Base-by-base conservation (phyloP, 2,329 filamentous ascomycete species). In the Microdochium trichocladiopsis region DNA sequence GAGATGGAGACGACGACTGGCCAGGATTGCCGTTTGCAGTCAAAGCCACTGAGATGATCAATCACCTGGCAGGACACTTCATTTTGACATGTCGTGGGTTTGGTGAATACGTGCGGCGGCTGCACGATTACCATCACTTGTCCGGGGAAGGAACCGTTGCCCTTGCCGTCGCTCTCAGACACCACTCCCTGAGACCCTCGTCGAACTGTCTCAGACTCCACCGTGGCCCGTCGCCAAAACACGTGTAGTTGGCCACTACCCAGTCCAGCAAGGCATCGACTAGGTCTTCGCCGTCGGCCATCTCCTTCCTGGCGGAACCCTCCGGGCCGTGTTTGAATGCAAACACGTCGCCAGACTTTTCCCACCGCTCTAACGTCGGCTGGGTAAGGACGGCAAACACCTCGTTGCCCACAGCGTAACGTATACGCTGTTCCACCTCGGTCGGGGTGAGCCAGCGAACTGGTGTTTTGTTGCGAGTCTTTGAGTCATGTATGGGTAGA, bases 301-400 rank as follows among this genome's bases (percentile, higher is more conserved):
- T 16, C 4, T 8, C 41, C 14, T 45, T 18, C 11, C 10, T 6
- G 41, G 21, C 41, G 23, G 14, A 16, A 4, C n/a, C n/a, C n/a
- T n/a, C n/a, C n/a, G n/a, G 9, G 33, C 33, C 12, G 28, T 33
- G 14, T 33, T 33, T 33, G 28, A 14, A 14, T 8, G 28, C 28
- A 14, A 18, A 41, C 5, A 18, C 11, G n/a, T 41, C n/a, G 36
- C 36, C 36, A 6, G 36, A 6, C 51, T 18, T 50, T 14, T 36
- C 52, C 50, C 37, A 57, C 48, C 31, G 47, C 25, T 45, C 50
- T 41, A 52, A 52, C 14, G 41, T 55, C 47, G 41, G 50, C n/a
- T 22, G 12, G 16, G 41, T 22, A 9, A 23, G 12, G 21, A 45
- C 22, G 14, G 41, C n/a, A 23, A 45, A 45, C 9, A 23, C 21